Conservation (phyloP, 2,329 filamentous ascomycete species). For the Bimuria novae-zelandiae region DNA sequence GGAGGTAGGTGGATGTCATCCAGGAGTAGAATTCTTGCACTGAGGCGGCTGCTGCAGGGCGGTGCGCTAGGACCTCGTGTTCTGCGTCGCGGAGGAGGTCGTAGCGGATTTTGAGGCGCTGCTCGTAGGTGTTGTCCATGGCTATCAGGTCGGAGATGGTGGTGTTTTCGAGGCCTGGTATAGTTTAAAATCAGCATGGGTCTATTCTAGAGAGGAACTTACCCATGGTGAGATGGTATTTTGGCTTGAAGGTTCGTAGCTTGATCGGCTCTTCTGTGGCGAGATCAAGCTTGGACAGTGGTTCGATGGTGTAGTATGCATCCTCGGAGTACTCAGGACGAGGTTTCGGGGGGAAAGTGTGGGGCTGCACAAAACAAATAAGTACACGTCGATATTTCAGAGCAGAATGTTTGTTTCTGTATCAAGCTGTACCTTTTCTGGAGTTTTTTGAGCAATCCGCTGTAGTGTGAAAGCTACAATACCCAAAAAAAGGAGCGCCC, state of each 20-base stretch:
- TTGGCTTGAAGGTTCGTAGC: constrained; percentile 63
- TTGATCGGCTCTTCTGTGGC: constrained; percentile 56
- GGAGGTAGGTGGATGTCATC: constrained; percentile 60
- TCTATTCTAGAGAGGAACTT: constrained; percentile 18
- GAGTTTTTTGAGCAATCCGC: background rate
- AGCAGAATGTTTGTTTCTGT: background rate
- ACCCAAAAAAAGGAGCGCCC: background rate
- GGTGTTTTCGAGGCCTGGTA: constrained; percentile 58
- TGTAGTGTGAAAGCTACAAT: background rate
- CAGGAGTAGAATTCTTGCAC: constrained; percentile 63
- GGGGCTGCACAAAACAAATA: background rate
- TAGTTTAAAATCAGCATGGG: background rate
- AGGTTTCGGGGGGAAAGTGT: background rate
- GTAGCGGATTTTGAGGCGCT: constrained; percentile 56
- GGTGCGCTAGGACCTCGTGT: constrained; percentile 47
- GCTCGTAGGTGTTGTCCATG: constrained; percentile 63
- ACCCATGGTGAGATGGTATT: constrained; percentile 69
- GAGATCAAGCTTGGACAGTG: constrained; percentile 58
- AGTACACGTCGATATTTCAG: background rate
- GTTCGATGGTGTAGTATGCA: constrained; percentile 49
- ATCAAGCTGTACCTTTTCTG: background rate
- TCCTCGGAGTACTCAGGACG: constrained; percentile 23
- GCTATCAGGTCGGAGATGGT: constrained; percentile 59
- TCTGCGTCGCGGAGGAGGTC: constrained; percentile 52
- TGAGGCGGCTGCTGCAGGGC: constrained; percentile 49